Evolutionary conservation across 2,329 filamentous ascomycete species (phyloP).

Genomic region (Epicoccum sorghinum): DNA sequence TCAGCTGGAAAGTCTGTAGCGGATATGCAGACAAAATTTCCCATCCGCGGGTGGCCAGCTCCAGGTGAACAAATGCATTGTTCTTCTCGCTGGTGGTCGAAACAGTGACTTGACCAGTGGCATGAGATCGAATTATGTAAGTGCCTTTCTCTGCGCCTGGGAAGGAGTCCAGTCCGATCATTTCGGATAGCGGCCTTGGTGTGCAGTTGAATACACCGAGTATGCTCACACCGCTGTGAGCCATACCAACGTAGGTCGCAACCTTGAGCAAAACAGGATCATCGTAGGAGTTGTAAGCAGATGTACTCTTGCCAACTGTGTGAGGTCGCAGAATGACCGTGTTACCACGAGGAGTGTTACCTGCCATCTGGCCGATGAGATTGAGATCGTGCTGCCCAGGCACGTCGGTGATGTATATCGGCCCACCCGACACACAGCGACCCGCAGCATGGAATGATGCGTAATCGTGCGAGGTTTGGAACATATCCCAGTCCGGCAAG

Average conservation of each 20-base stretch:
- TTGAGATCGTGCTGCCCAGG: conserved; percentile 79
- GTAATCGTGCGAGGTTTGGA: conserved; percentile 71
- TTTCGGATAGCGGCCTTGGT: conserved; percentile 65
- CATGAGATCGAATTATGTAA: conserved; percentile 79
- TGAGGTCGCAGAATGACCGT: conserved; percentile 84
- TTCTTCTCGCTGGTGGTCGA: conserved; percentile 56
- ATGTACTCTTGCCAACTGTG: conserved; percentile 72
- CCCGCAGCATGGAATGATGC: conserved; percentile 88
- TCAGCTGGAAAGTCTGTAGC: conserved; percentile 60
- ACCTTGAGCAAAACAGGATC: conserved; percentile 77
- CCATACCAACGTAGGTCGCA: conserved; percentile 74
- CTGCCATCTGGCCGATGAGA: conserved; percentile 82
- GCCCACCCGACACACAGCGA: conserved; percentile 86
- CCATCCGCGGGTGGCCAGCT: conserved; percentile 70
- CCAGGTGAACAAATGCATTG: conserved; percentile 63
- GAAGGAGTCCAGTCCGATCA: conserved; percentile 74
- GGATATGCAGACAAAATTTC: conserved; percentile 82
- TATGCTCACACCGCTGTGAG: conserved; percentile 73
- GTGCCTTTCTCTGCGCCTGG: conserved; percentile 66
- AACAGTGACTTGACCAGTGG: conserved; percentile 65
- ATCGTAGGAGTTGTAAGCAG: conserved; percentile 77
- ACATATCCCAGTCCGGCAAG: conserved; percentile 84
- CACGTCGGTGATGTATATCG: conserved; percentile 91
- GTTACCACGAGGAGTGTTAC: conserved; percentile 70
- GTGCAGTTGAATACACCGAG: conserved; percentile 86